Evolutionary conservation across 2,329 filamentous ascomycete species (phyloP).

Genomic region (Trichoderma atrobrunneum): DNA sequence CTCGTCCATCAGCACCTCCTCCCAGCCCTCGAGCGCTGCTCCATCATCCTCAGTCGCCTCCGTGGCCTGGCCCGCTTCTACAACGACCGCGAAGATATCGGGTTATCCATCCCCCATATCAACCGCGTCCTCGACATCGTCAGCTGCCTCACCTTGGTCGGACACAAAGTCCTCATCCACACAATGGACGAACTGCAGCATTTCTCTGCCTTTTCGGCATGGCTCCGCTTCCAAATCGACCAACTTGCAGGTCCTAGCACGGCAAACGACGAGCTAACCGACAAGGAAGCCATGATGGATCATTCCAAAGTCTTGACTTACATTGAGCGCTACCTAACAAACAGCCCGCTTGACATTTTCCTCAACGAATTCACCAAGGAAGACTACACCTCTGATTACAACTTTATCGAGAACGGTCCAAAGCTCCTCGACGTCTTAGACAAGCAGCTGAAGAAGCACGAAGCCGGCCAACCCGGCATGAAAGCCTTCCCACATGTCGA

Average conservation of each 20-base stretch:
- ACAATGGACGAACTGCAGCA: constrained; percentile 74
- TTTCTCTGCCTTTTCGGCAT: constrained; percentile 75
- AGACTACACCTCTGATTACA: constrained; percentile 49
- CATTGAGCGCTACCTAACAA: constrained; percentile 66
- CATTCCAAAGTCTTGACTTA: constrained; percentile 71
- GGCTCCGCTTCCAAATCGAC: constrained; percentile 82
- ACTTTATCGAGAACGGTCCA: constrained; percentile 42
- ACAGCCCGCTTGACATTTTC: constrained; percentile 60
- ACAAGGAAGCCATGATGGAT: constrained; percentile 75
- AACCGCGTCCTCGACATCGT: constrained; percentile 67
- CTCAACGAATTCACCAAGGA: constrained; percentile 51
- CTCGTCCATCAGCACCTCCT: constrained; percentile 85
- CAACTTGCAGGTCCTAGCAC: constrained; percentile 63
- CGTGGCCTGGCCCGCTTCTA: constrained; percentile 81
- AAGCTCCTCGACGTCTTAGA: constrained; percentile 49
- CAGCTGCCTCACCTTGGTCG: constrained; percentile 70
- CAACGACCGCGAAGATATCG: constrained; percentile 62
- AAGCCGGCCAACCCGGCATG: constrained; percentile 45
- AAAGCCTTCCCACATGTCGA: constrained; percentile 59
- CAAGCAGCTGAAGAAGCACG: constrained; percentile 47
- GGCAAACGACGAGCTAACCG: constrained; percentile 67
- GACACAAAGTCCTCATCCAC: constrained; percentile 68
- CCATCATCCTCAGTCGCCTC: constrained; percentile 77
- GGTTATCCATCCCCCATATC: constrained; percentile 62
- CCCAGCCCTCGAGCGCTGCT: constrained; percentile 79